Evolutionary conservation across 352 stramenopile genomes (phyloP).

Genomic region (Aphanomyces astaci): DNA sequence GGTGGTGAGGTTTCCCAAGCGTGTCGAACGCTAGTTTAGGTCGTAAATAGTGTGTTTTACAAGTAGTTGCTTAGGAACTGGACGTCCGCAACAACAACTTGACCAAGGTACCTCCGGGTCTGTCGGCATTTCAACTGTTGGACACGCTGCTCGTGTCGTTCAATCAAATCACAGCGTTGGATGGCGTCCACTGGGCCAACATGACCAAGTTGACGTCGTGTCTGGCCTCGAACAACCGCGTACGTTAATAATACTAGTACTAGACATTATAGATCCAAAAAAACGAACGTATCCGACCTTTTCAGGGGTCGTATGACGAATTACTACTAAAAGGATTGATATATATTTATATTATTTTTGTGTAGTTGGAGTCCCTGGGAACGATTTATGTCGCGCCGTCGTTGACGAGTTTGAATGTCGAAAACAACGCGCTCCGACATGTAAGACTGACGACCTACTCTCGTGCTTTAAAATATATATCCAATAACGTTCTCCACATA

Average conservation of each 20-base stretch:
- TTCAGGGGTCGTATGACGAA: not conserved
- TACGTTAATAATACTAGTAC: no score
- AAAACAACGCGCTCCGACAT: conserved; percentile 78
- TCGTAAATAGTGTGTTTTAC: not conserved
- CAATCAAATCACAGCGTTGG: conserved; percentile 48
- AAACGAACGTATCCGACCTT: not conserved
- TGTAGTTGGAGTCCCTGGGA: conserved; percentile 52
- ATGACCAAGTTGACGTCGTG: conserved; percentile 59
- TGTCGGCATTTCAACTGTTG: conserved; percentile 40
- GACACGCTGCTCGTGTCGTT: conserved; percentile 65
- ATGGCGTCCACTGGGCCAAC: conserved; percentile 46
- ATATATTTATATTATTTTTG: no score
- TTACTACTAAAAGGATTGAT: no score
- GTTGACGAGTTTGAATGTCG: conserved; percentile 63
- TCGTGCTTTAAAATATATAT: no score
- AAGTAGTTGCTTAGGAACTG: conserved; percentile 40
- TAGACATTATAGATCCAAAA: no score
- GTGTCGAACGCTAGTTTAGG: not conserved
- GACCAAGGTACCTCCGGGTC: conserved; percentile 33
- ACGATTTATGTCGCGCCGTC: conserved; percentile 46
- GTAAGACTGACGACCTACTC: no score
- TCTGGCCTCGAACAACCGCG: conserved; percentile 59
- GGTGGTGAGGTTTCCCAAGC: conserved; percentile 22
- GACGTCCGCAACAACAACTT: conserved; percentile 69
- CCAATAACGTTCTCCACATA: not conserved